A percentile compares a stretch with the other conserved stretches of the same genome.
Evolutionary conservation across 2,329 filamentous ascomycete species (phyloP).

Genomic region (Dothistroma septosporum): DNA sequence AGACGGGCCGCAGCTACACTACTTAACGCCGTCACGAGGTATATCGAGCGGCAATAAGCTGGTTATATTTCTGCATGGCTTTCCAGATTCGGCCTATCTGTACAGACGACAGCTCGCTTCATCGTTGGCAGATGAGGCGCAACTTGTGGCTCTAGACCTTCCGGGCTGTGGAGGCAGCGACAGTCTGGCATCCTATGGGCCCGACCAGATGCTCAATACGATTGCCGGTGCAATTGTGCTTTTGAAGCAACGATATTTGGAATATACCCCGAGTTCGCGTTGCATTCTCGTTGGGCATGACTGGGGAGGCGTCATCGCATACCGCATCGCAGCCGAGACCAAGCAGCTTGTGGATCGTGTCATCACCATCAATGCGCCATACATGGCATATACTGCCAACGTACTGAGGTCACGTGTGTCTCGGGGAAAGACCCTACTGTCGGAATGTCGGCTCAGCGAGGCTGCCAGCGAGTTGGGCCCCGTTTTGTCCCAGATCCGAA

Average conservation of each 20-base stretch:
- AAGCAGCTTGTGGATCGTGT: constrained; percentile 53
- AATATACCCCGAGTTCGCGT: constrained; percentile 19
- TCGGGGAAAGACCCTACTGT: constrained; percentile 8
- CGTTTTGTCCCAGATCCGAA: constrained; percentile 45
- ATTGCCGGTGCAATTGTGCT: constrained; percentile 52
- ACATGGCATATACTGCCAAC: constrained; percentile 38
- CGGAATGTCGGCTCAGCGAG: constrained; percentile 6
- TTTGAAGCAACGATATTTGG: constrained; percentile 46
- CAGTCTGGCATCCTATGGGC: constrained; percentile 46
- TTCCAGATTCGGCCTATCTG: constrained; percentile 50
- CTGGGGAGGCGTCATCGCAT: constrained; percentile 48
- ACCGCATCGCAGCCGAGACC: constrained; percentile 57
- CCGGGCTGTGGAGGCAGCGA: constrained; percentile 59
- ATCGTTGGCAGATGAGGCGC: constrained; percentile 38
- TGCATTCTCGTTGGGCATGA: constrained; percentile 46
- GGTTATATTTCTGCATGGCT: constrained; percentile 21
- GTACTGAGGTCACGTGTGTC: constrained; percentile 10
- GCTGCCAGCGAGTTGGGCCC: constrained; percentile 25
- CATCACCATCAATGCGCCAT: constrained; percentile 51
- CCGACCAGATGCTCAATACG: constrained; percentile 51
- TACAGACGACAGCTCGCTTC: constrained; percentile 50
- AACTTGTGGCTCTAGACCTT: constrained; percentile 54
- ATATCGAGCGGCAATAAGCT: constrained; percentile 5
- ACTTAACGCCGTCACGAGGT: constrained; percentile 36
- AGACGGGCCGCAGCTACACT: constrained; percentile 52